A percentile compares a stretch with the other conserved stretches of the same genome.
These are phyloP conservation scores for Boletus hoseneyae DNA, from an alignment of 1,284 basidiomycete species.

Conservation along the genomic window DNA sequence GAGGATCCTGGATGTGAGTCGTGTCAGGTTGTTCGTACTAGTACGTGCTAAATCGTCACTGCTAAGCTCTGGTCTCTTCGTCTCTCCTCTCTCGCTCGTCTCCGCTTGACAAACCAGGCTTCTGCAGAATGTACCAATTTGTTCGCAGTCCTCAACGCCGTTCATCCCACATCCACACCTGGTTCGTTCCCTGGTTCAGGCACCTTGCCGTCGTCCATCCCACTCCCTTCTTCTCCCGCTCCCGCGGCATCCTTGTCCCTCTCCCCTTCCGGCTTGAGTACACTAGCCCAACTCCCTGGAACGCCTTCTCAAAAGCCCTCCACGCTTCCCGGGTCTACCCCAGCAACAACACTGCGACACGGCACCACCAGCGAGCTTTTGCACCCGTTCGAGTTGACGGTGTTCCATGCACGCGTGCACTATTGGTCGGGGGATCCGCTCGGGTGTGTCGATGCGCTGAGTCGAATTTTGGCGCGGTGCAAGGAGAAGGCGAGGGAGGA, in stretches of 20 bases:
- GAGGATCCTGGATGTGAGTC: slow-evolving; percentile 62
- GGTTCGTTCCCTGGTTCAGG: slow-evolving; percentile 24
- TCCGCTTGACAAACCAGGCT: slow-evolving; percentile 78
- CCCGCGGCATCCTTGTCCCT: slow-evolving; percentile 10
- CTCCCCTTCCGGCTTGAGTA: slow-evolving; percentile 23
- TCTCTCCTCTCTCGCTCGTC: slow-evolving; percentile 68
- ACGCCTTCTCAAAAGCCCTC: slow-evolving; percentile 25
- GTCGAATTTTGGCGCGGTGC: slow-evolving; percentile 75
- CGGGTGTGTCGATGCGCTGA: slow-evolving; percentile 75
- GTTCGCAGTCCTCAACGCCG: slow-evolving; percentile 63
- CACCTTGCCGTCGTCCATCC: slow-evolving; percentile 2
- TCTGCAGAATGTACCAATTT: slow-evolving; percentile 76
- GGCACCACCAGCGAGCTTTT: slow-evolving; percentile 47
- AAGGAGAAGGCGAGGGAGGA: slow-evolving; percentile 53
- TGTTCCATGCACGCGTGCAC: slow-evolving; percentile 64
- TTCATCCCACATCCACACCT: slow-evolving; percentile 42
- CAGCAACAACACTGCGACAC: not conserved
- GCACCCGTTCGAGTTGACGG: slow-evolving; percentile 78
- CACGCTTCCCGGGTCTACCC: not conserved
- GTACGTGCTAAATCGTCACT: not conserved
- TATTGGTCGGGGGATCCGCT: slow-evolving; percentile 76
- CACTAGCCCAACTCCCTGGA: slow-evolving; percentile 25
- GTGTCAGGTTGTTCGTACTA: not conserved
- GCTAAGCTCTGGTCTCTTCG: slow-evolving; percentile 77
- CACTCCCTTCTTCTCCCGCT: slow-evolving; percentile 19